These are phyloP conservation scores for Hirsutella minnesotensis DNA, from an alignment of 2,329 filamentous ascomycete species.

Conservation along the genomic window DNA sequence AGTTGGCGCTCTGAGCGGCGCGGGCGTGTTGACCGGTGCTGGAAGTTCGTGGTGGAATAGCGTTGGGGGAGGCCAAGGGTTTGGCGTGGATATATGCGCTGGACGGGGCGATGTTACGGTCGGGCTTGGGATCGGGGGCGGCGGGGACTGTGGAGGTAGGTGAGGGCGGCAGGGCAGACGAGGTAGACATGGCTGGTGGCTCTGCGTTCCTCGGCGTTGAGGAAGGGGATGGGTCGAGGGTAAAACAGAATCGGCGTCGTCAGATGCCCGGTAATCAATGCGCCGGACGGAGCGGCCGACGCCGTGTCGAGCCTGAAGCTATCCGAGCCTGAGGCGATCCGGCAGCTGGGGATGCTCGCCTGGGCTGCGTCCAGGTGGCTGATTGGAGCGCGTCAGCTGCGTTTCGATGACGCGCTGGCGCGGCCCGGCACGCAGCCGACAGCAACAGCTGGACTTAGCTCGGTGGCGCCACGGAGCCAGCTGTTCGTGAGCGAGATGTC, in stretches of 20 bases:
- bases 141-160: neutral
- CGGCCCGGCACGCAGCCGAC: too few species aligned
- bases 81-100: constrained; percentile 2
- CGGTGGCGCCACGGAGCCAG: too few species aligned
- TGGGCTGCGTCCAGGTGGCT: too few species aligned
- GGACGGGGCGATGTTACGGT: neutral
- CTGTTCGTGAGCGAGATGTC: too few species aligned
- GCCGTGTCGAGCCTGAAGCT: neutral
- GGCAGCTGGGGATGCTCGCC: too few species aligned
- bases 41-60: constrained; percentile 63
- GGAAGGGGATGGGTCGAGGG: neutral
- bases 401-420: too few species aligned
- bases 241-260: too few species aligned
- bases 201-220: neutral
- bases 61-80: constrained; percentile 37
- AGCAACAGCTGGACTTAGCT: too few species aligned
- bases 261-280: too few species aligned
- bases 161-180: neutral
- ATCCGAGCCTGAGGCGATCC: neutral
- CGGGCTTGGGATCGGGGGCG: neutral
- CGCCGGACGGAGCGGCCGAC: too few species aligned
- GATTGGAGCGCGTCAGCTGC: too few species aligned
- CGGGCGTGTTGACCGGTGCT: constrained; percentile 22
- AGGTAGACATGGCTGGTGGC: neutral
- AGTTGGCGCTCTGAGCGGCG: constrained; percentile 6